Conservation (phyloP, 1,139 yeast genomes). For the Kodamaea fungicola region DNA sequence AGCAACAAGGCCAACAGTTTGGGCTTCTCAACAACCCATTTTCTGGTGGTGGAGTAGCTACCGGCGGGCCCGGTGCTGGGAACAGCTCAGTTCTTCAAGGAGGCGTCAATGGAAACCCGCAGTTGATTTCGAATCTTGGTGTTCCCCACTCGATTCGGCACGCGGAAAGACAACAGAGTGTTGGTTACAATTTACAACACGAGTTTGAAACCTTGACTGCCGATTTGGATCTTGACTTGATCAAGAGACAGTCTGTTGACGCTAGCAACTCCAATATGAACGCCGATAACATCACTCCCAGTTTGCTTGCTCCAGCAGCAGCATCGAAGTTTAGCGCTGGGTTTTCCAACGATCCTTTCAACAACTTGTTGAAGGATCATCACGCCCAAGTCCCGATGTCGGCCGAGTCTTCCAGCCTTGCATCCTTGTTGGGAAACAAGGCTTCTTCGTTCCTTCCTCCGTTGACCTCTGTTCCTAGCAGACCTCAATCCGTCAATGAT, state of each 20-base stretch:
- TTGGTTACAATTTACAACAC: constrained; percentile 44
- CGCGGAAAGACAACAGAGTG: constrained; percentile 37
- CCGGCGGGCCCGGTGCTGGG: not conserved
- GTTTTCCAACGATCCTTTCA: constrained; percentile 14
- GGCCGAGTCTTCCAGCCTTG: constrained; percentile 11
- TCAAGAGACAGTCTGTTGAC: constrained; percentile 8
- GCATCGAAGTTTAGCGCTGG: constrained; percentile 15
- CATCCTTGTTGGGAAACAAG: constrained; percentile 12
- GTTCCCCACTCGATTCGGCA: constrained; percentile 10
- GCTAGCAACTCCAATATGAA: not conserved
- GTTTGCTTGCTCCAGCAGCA: constrained; percentile 22
- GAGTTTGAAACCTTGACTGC: constrained; percentile 47
- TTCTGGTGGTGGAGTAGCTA: not conserved
- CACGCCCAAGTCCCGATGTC: constrained; percentile 20
- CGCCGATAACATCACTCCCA: constrained; percentile 9
- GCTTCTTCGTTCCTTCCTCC: constrained; percentile 15
- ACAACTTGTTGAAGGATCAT: constrained; percentile 19
- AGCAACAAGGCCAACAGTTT: constrained; percentile 6
- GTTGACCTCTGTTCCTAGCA: constrained; percentile 29
- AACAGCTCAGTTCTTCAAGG: not conserved
- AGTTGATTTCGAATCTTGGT: not conserved
- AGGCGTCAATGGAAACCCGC: not conserved
- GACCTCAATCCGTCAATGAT: constrained; percentile 46
- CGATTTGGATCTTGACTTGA: constrained; percentile 46
- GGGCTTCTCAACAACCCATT: constrained; percentile 4